A percentile compares a stretch with the other conserved stretches of the same genome.
Evolutionary conservation across 148 eudicot genomes (phyloP).

Genomic region (Camellia granthamiana): DNA sequence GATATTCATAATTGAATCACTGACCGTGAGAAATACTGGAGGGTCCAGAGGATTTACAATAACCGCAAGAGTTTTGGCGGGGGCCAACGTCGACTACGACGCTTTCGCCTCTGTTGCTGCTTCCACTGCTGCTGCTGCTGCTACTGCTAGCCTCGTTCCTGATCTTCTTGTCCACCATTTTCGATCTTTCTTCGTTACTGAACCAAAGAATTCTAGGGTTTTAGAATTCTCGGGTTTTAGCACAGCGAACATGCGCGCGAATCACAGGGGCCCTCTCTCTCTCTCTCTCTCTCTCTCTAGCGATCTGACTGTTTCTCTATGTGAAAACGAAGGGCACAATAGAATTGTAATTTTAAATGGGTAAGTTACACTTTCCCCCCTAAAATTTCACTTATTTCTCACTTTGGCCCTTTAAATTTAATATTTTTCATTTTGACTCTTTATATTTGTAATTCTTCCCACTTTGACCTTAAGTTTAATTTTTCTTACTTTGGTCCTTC

Average conservation of each 20-base stretch:
- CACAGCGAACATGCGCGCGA: not conserved
- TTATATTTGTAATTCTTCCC: too few species aligned
- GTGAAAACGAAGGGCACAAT: not conserved
- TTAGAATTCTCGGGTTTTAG: not conserved
- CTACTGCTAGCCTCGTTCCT: conserved; percentile 65
- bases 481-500: too few species aligned
- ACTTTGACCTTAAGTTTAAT: too few species aligned
- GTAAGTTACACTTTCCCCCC: too few species aligned
- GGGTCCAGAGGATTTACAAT: conserved; percentile 67
- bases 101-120: conserved; percentile 37
- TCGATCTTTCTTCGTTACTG: not conserved
- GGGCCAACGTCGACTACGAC: conserved; percentile 66
- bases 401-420: too few species aligned
- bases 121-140: conserved; percentile 12
- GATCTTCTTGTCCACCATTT: conserved; percentile 33
- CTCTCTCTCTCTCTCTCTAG: conserved; percentile 18
- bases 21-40: conserved; percentile 81
- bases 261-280: not conserved
- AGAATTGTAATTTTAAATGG: not conserved
- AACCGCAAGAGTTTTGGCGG: conserved; percentile 73
- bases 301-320: not conserved
- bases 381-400: too few species aligned
- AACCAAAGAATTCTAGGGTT: not conserved
- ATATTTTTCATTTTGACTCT: too few species aligned
- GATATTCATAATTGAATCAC: conserved; percentile 1